Evolutionary conservation across 257 asterid genomes (phyloP).

Genomic region (Solanum habrochaites): DNA sequence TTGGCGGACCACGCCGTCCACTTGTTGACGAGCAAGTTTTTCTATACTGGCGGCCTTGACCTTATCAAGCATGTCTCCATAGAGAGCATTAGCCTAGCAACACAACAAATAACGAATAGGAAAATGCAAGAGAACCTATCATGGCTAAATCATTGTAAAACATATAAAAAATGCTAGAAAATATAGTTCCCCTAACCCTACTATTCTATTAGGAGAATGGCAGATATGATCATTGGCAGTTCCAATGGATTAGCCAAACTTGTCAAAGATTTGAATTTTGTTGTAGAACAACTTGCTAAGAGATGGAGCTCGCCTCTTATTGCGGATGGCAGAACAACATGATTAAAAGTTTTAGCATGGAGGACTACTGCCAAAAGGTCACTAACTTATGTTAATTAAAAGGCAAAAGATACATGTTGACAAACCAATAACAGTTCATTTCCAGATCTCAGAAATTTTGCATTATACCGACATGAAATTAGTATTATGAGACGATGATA

Average conservation of each 20-base stretch:
- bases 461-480: background rate
- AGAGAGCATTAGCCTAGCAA: constrained; percentile 65
- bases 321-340: background rate
- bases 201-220: background rate
- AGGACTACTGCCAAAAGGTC: background rate
- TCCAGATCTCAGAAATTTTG: background rate
- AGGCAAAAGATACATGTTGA: background rate
- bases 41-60: constrained; percentile 48
- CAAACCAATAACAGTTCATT: background rate
- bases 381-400: background rate
- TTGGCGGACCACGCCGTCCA: constrained; percentile 82
- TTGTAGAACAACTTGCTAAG: background rate
- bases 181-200: background rate
- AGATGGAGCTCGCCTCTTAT: background rate
- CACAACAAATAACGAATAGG: background rate
- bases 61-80: constrained; percentile 55
- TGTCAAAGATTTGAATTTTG: background rate
- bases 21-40: constrained; percentile 77
- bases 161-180: background rate
- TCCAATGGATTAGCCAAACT: background rate
- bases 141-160: background rate
- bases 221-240: background rate
- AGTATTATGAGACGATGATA: background rate
- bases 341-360: background rate
- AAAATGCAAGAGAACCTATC: background rate